Evolutionary conservation across 1,284 basidiomycete species (phyloP), one percentile per base, ranked within the genome.

Genomic region (Leccinum pallidistipes): DNA sequence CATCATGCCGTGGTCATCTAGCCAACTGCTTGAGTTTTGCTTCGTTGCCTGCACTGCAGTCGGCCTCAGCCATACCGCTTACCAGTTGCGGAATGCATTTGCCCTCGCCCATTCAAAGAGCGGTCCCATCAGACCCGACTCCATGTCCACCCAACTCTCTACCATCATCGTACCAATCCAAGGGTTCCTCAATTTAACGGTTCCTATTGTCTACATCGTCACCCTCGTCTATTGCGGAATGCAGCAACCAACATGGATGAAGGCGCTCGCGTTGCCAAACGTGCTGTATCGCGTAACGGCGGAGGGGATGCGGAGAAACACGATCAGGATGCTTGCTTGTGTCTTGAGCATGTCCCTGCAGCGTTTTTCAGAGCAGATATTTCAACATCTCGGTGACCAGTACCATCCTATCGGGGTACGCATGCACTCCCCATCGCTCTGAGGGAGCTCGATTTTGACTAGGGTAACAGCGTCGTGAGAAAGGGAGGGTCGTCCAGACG

Each of bases 161-260:
- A 61, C 51, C 38, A 31, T 67, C 18, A 57, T 74, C 55, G 56
- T 52, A 10, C 63, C 59, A 5, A 55, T 69, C 9, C 73, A 74
- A 51, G 43, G 27, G 0, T 8, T 66, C 31, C 5, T 55, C 16
- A 38, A 56, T 12, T 40, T 62, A 21, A 6, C 60, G 6, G 2
- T 31, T 9, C 61, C 65, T 8, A 2, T 54, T 3, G 38, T 67
- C 9, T 75, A 73, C 38, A 38, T 68, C 16, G 34, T 62, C 21
- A 52, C 53, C 1, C 59, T 75, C 9, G 47, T 59, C 2, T 59
- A 56, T 3, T 64, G 65, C 38, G 58, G 64, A 14, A 59, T 73
- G 10, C 56, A 62, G 12, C 72, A 72, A 50, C 72, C 74, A 24
- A 40, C 45, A 0, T 75, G 74, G 74, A 67, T 72, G 60, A 9